Percentiles rank a stretch among this genome's conserved stretches.
phyloP scores from a whole-genome alignment of 1,284 basidiomycete species.

The Ganoderma lingzhi region DNA sequence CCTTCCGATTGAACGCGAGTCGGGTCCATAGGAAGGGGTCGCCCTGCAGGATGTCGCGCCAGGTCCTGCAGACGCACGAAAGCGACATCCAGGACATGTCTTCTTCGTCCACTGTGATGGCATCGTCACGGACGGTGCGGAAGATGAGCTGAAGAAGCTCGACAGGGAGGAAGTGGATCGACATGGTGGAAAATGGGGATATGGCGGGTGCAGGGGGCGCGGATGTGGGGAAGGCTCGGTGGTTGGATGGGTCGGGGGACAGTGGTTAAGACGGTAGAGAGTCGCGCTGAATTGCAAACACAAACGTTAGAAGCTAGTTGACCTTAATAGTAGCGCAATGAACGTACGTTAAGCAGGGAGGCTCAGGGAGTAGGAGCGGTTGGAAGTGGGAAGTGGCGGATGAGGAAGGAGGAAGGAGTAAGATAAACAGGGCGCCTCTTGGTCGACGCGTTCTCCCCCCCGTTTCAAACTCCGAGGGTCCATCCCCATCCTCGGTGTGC shows the following conservation, averaged over 20 bases:
- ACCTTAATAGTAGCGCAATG: background rate
- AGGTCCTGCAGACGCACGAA: background rate
- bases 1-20: background rate
- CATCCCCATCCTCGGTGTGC: background rate
- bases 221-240: background rate
- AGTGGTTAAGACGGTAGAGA: background rate
- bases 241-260: background rate
- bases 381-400: background rate
- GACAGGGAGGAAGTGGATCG: background rate
- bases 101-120: background rate
- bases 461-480: conserved; percentile 4
- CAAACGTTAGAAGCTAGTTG: background rate
- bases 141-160: background rate
- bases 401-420: background rate
- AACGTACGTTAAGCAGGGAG: background rate
- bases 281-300: background rate
- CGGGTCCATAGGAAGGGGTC: conserved; percentile 4
- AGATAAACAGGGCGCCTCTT: background rate
- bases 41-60: background rate
- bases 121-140: conserved; percentile 3
- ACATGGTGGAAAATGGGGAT: background rate
- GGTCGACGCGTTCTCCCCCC: background rate
- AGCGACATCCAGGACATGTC: conserved; percentile 5
- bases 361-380: background rate
- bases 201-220: background rate